These are phyloP conservation scores for Termitomyces sp. DNA, from an alignment of 768 basidiomycete genomes.

Conservation along the genomic window DNA sequence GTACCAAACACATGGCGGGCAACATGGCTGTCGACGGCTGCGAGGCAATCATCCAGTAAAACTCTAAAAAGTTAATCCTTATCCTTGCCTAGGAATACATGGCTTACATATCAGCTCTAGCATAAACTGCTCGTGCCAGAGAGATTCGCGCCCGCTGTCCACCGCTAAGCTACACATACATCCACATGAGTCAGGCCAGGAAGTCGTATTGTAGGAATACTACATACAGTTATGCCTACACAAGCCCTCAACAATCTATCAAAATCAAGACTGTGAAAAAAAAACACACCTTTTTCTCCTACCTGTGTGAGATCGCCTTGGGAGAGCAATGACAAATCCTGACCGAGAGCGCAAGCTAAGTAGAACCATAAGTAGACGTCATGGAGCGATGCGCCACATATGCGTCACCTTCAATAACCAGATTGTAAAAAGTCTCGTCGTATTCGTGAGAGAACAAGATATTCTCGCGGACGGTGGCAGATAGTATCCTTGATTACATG, in stretches of 20 bases:
- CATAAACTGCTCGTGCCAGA: constrained; percentile 86
- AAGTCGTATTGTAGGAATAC: background rate
- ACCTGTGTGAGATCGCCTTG: constrained; percentile 84
- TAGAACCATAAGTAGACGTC: background rate
- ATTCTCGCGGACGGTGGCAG: constrained; percentile 82
- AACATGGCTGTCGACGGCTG: constrained; percentile 83
- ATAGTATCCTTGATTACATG: constrained; percentile 58
- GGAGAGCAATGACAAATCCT: constrained; percentile 73
- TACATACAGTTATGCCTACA: constrained; percentile 51
- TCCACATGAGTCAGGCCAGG: background rate
- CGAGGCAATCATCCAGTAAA: constrained; percentile 86
- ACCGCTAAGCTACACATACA: constrained; percentile 53
- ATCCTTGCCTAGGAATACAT: background rate
- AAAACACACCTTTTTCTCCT: constrained; percentile 69
- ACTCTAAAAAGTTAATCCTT: constrained; percentile 30
- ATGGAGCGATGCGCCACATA: background rate
- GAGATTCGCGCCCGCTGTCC: constrained; percentile 82
- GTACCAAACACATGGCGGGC: constrained; percentile 80
- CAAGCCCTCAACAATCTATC: background rate
- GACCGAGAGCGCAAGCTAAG: constrained; percentile 76
- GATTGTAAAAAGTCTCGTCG: constrained; percentile 77
- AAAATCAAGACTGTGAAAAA: background rate
- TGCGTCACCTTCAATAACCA: constrained; percentile 67
- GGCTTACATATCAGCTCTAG: constrained; percentile 79
- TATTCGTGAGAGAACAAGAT: constrained; percentile 89